These are phyloP conservation scores for Erodium texanum DNA, from an alignment of 441 rosid species.

Conservation along the genomic window DNA sequence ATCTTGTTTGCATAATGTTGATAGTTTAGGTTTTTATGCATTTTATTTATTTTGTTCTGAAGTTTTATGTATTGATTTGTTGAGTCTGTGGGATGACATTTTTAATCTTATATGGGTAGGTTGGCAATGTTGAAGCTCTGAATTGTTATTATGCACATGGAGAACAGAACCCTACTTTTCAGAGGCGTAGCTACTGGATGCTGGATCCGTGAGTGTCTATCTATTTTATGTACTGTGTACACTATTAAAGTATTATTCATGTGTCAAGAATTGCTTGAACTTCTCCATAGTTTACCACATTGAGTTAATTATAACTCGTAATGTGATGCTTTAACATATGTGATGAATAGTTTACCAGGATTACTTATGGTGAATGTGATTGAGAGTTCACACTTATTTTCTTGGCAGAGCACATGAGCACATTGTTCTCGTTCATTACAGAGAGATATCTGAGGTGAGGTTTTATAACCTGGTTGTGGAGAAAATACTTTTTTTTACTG, in stretches of 20 bases:
- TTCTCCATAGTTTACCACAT: neutral
- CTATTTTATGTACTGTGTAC: conserved; percentile 3
- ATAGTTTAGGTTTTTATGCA: neutral
- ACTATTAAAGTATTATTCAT: neutral
- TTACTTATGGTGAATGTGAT: conserved; percentile 1
- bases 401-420: conserved; percentile 69
- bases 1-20: neutral
- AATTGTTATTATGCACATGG: conserved; percentile 94
- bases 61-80: conserved; percentile 8
- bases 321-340: neutral
- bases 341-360: neutral
- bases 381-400: conserved; percentile 11
- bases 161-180: conserved; percentile 64
- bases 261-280: neutral
- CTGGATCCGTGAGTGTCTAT: conserved; percentile 68
- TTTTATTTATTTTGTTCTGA: conserved; percentile 2
- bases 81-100: conserved; percentile 10
- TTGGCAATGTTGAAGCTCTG: conserved; percentile 72
- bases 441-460: conserved; percentile 56
- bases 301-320: neutral
- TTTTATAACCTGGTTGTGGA: neutral
- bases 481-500: neutral
- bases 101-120: conserved; percentile 43
- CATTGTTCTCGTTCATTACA: conserved; percentile 86
- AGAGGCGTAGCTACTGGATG: conserved; percentile 96